These are phyloP conservation scores for Aschersonia sp. DNA, from an alignment of 2,329 filamentous ascomycete genomes.

Conservation along the genomic window DNA sequence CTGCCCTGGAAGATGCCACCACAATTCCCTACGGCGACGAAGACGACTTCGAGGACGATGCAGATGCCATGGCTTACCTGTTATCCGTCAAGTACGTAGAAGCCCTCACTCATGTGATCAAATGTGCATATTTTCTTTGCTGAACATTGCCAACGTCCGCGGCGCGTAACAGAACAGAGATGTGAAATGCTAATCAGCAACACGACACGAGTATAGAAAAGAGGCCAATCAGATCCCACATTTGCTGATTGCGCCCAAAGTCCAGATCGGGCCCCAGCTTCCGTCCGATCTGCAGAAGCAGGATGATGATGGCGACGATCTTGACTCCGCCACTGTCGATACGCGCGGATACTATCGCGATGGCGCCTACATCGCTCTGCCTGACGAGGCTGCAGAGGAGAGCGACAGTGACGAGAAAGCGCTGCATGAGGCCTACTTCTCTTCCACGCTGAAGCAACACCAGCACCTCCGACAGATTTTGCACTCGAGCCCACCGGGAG, in stretches of 20 bases:
- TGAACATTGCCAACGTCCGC: neutral
- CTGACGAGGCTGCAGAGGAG: conserved; percentile 17
- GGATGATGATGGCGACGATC: conserved; percentile 16
- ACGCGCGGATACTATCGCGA: conserved; percentile 57
- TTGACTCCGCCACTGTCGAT: conserved; percentile 34
- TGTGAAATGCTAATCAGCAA: conserved; percentile 18
- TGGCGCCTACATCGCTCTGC: conserved; percentile 60
- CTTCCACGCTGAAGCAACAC: conserved; percentile 52
- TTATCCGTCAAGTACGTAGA: conserved; percentile 52
- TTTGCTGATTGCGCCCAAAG: conserved; percentile 49
- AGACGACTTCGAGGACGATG: conserved; percentile 52
- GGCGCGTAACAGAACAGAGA: conserved; percentile 7
- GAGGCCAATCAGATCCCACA: conserved; percentile 64
- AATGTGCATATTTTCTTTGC: neutral
- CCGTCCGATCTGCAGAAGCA: conserved; percentile 20
- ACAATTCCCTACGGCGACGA: conserved; percentile 37
- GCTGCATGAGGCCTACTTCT: conserved; percentile 54
- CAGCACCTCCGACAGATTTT: conserved; percentile 47
- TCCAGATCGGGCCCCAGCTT: conserved; percentile 36
- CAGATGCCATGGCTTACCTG: conserved; percentile 56
- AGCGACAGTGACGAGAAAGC: conserved; percentile 17
- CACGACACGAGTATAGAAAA: conserved; percentile 45
- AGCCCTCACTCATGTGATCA: neutral
- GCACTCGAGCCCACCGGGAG: conserved; percentile 35
- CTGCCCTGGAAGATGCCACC: conserved; percentile 38